phyloP scores from a whole-genome alignment of 164 flowering plant genomes.

The Vitis riparia region DNA sequence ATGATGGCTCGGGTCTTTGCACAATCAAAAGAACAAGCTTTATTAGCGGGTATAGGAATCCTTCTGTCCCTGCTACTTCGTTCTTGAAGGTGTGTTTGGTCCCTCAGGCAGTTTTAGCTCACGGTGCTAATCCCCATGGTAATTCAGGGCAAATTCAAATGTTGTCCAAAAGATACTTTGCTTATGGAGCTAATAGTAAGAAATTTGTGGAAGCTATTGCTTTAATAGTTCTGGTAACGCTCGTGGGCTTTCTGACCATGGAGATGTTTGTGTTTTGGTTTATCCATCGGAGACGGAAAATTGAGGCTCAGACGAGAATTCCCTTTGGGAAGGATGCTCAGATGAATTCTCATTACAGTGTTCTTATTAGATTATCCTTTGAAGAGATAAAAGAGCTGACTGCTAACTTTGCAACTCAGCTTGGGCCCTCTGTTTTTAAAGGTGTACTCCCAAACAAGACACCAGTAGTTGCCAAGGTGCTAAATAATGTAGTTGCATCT shows the following conservation, averaged over 20 bases:
- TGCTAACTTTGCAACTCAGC: slow-evolving; percentile 30
- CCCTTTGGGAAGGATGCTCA: slow-evolving; percentile 47
- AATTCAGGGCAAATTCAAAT: slow-evolving; percentile 9
- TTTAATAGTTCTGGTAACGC: slow-evolving; percentile 35
- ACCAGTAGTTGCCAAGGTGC: slow-evolving; percentile 36
- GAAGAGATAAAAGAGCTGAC: slow-evolving; percentile 51
- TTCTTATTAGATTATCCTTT: slow-evolving; percentile 39
- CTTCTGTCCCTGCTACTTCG: slow-evolving; percentile 35
- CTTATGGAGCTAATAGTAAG: slow-evolving; percentile 6
- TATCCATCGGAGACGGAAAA: slow-evolving; percentile 29
- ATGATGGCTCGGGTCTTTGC: slow-evolving; percentile 65
- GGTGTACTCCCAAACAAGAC: slow-evolving; percentile 39
- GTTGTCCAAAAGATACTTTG: slow-evolving; percentile 8
- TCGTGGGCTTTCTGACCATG: slow-evolving; percentile 22
- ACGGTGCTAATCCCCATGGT: slow-evolving; percentile 21
- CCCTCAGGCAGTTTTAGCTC: slow-evolving; percentile 53
- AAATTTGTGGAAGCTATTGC: slow-evolving; percentile 28
- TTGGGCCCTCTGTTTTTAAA: slow-evolving; percentile 44
- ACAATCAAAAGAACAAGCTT: slow-evolving; percentile 46
- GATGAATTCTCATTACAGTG: slow-evolving; percentile 45
- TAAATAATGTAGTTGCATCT: slow-evolving; percentile 28
- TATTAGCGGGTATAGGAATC: slow-evolving; percentile 44
- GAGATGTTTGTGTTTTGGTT: slow-evolving; percentile 36
- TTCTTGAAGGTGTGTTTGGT: slow-evolving; percentile 53
- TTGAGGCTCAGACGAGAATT: slow-evolving; percentile 28